Percentiles rank a stretch among this genome's conserved stretches.
These are phyloP conservation scores for Moesziomyces antarcticus DNA, from an alignment of 1,284 basidiomycete genomes.

Conservation along the genomic window DNA sequence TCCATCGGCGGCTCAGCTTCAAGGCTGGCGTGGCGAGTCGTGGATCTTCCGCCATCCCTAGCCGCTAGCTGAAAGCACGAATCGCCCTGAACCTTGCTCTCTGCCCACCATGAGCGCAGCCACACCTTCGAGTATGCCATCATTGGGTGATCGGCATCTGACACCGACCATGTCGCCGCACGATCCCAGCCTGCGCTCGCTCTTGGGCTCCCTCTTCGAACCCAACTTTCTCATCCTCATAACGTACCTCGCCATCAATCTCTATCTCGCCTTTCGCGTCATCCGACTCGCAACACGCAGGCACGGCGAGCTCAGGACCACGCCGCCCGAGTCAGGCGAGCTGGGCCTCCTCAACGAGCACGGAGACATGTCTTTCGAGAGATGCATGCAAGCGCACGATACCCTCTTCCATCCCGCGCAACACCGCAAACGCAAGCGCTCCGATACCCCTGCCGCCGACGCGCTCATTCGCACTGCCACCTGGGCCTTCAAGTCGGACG, in stretches of 20 bases:
- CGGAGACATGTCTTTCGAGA: conserved; percentile 1
- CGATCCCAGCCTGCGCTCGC: conserved; percentile 25
- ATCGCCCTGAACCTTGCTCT: neutral
- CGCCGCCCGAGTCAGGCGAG: conserved; percentile 12
- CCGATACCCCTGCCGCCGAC: conserved; percentile 28
- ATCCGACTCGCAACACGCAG: conserved; percentile 24
- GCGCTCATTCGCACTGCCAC: conserved; percentile 22
- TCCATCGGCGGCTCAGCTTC: no score
- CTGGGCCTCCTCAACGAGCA: conserved; percentile 3
- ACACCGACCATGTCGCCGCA: conserved; percentile 17
- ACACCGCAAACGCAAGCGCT: neutral
- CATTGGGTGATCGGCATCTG: neutral
- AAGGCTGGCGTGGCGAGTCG: no score
- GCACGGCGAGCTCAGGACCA: conserved; percentile 27
- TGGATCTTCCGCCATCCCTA: no score
- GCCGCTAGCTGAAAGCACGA: no score
- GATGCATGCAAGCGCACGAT: conserved; percentile 9
- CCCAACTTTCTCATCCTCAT: conserved; percentile 52
- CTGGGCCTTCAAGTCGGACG: conserved; percentile 33
- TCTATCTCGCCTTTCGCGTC: conserved; percentile 24
- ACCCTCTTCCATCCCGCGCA: conserved; percentile 6
- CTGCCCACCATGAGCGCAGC: conserved; percentile 15
- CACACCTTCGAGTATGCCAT: neutral
- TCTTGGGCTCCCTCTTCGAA: conserved; percentile 40
- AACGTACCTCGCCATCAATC: conserved; percentile 40